phyloP scores from a whole-genome alignment of 306 rosid genomes.

The Calophaca sinica region DNA sequence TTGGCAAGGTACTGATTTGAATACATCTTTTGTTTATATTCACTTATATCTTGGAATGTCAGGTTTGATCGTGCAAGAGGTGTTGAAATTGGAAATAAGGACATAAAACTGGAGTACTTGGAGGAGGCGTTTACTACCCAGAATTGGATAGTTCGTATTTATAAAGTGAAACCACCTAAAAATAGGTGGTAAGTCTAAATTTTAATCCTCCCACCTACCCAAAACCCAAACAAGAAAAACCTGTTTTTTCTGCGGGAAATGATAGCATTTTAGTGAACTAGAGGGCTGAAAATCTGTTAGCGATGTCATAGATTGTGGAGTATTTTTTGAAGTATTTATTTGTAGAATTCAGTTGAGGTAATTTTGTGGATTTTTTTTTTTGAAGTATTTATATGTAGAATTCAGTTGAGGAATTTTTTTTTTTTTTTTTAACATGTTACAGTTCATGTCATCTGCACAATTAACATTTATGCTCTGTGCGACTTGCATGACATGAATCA shows the following conservation, averaged over 20 bases:
- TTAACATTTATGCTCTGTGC: too few species aligned
- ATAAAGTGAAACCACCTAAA: slow-evolving; percentile 97
- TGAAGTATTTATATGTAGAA: slow-evolving; percentile 52
- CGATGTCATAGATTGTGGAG: slow-evolving; percentile 44
- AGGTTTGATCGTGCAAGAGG: slow-evolving; percentile 99
- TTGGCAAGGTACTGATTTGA: not conserved
- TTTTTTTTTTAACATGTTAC: not conserved
- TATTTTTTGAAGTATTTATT: slow-evolving; percentile 50
- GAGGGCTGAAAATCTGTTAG: slow-evolving; percentile 50
- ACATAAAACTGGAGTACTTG: slow-evolving; percentile 90
- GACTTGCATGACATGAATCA: not conserved
- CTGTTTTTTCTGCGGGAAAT: slow-evolving; percentile 52
- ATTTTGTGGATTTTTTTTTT: too few species aligned
- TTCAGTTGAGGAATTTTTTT: slow-evolving; percentile 27
- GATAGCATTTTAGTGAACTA: slow-evolving; percentile 50
- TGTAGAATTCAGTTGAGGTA: too few species aligned
- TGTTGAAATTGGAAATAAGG: slow-evolving; percentile 98
- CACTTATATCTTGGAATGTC: slow-evolving; percentile 39
- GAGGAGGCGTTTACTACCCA: slow-evolving; percentile 99
- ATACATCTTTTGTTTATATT: not conserved
- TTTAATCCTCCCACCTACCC: not conserved
- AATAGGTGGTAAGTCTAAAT: slow-evolving; percentile 78
- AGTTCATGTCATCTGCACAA: not conserved
- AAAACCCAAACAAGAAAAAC: not conserved
- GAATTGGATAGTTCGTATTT: slow-evolving; percentile 99